Conservation (phyloP, 1,284 basidiomycete genomes). For the Rhizopogon parksii region DNA sequence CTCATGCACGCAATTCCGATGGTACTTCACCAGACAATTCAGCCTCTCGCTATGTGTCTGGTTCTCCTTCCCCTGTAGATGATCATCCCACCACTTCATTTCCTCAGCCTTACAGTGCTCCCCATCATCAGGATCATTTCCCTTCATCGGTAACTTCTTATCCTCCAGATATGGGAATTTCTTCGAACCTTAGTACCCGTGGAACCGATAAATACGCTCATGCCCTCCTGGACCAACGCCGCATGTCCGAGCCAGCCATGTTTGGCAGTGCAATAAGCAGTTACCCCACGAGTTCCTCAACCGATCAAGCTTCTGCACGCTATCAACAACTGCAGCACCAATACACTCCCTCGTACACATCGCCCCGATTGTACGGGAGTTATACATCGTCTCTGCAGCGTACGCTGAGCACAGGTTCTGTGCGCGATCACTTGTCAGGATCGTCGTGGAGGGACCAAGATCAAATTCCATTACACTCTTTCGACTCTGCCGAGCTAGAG, state of each 20-base stretch:
- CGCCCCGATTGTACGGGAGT: constrained; percentile 21
- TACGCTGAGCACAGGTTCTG: constrained; percentile 35
- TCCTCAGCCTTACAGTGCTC: constrained; percentile 37
- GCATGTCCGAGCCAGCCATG: constrained; percentile 58
- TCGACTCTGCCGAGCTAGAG: constrained; percentile 31
- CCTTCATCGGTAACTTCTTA: constrained; percentile 32
- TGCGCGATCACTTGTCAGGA: constrained; percentile 29
- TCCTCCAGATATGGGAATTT: constrained; percentile 30
- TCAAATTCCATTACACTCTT: constrained; percentile 23
- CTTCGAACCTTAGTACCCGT: constrained; percentile 23
- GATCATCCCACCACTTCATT: constrained; percentile 32
- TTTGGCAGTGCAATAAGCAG: constrained; percentile 26
- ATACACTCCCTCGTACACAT: constrained; percentile 24
- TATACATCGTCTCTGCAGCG: constrained; percentile 35
- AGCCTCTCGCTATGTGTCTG: constrained; percentile 27
- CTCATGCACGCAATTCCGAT: constrained; percentile 5
- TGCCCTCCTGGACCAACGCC: constrained; percentile 43
- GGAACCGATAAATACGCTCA: constrained; percentile 34
- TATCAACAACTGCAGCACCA: constrained; percentile 30
- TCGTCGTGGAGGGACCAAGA: constrained; percentile 29
- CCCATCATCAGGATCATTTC: constrained; percentile 38
- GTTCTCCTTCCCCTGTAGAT: constrained; percentile 39
- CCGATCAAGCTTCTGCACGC: constrained; percentile 20
- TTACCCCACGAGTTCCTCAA: constrained; percentile 19
- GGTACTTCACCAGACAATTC: constrained; percentile 6